Base-by-base conservation (phyloP, 2,329 filamentous ascomycete genomes). In the Emmonsiellopsis sp. region DNA sequence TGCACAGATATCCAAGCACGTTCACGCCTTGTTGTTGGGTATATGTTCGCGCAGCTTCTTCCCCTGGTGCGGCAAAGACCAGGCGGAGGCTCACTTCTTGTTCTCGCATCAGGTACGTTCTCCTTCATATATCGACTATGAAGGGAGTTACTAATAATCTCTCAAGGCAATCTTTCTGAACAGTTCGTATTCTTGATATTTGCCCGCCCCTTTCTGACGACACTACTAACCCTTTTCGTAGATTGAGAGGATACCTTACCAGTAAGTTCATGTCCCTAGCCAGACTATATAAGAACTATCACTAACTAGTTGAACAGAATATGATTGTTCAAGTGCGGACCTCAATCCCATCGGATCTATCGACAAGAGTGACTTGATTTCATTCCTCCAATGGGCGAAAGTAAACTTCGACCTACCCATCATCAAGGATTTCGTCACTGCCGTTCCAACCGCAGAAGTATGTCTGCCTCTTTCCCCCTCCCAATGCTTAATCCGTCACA, bases 281-380 rank as follows among this genome's bases (percentile, higher is more conserved):
- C 31, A 43, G 42, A 32, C 20, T 26, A 44, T 1, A n/a, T 46
- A 10, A 50, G 34, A 35, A 35, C 44, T 26, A 51, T 59, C 38
- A 52, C 51, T 37, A 70, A 74, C 13, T 82, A 86, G 63, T 72
- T 84, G 31, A 87, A 84, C 4, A 87, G 49, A 87, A 69, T 86
- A 87, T 62, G 84, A 87, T 58, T 74, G 72, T 54, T 74, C 68
- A 1, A 75, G 71, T 3, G 77, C 73, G 0, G 77, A 80, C 57
- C 74, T 84, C 31, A 84, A 86, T 59, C 85, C 61, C n/a, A 67
- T 68, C 34, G 68, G 73, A 41, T 65, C 67, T 26, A 79, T 82
- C 50, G 76, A 73, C 51, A 89, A 88, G 66, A 79, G 73, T 1
- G 86, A 89, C 60, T 70, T 87, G 1, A 87, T 85, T 31, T 15